Conservation (phyloP, 345 rosid species). For the Limnanthes douglasii region DNA sequence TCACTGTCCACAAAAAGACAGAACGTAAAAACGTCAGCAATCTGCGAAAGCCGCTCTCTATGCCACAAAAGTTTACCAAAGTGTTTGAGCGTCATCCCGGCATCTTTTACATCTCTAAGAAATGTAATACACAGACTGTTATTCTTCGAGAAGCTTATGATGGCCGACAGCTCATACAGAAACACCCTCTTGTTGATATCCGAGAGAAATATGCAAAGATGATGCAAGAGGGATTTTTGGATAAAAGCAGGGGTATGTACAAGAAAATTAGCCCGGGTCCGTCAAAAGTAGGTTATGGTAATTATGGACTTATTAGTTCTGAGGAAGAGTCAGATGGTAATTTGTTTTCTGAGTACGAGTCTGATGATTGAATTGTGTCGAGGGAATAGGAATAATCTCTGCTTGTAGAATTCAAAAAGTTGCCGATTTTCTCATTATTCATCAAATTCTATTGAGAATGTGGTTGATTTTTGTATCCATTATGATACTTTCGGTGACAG, state of each 20-base stretch:
- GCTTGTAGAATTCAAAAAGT: too few relatives aligned
- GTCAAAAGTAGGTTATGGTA: background rate
- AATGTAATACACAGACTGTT: conserved; percentile 53
- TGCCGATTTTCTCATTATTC: too few relatives aligned
- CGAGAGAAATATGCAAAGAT: conserved; percentile 28
- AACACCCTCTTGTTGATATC: conserved; percentile 38
- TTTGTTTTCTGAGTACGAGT: conserved; percentile 19
- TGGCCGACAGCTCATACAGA: conserved; percentile 25
- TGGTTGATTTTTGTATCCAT: too few relatives aligned
- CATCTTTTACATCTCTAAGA: conserved; percentile 60
- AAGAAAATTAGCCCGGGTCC: too few relatives aligned
- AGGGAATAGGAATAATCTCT: too few relatives aligned
- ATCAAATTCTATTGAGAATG: too few relatives aligned
- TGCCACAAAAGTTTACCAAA: conserved; percentile 79
- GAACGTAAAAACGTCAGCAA: conserved; percentile 69
- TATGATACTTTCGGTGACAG: too few relatives aligned
- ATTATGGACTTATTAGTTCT: conserved; percentile 11
- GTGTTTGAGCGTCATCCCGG: conserved; percentile 85
- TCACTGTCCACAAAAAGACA: conserved; percentile 47
- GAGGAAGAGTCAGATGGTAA: conserved; percentile 15
- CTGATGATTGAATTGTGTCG: too few relatives aligned
- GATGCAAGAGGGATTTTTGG: conserved; percentile 50
- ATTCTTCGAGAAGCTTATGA: conserved; percentile 73
- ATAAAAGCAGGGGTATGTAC: conserved; percentile 53
- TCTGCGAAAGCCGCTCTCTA: conserved; percentile 46